A percentile compares a stretch with the other conserved stretches of the same genome.
Evolutionary conservation across 345 rosid genomes (phyloP).

Genomic region (Populus euphratica): DNA sequence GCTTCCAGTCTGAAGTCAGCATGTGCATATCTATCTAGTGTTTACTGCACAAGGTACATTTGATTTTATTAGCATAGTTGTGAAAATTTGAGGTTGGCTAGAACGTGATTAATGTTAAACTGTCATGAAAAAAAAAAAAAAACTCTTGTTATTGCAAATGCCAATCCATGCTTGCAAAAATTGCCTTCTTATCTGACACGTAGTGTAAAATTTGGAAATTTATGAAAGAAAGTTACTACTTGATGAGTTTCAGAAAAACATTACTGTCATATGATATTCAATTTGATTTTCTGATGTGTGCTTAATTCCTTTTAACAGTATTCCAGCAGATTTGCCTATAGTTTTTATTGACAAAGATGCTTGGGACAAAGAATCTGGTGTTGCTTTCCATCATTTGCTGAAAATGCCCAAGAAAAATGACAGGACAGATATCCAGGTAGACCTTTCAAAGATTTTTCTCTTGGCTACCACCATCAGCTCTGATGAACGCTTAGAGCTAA

Average conservation of each 20-base stretch:
- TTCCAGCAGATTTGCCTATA: constrained; percentile 37
- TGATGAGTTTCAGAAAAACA: background rate
- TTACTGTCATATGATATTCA: background rate
- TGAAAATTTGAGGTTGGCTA: background rate
- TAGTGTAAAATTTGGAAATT: background rate
- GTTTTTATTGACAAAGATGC: constrained; percentile 70
- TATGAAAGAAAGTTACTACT: background rate
- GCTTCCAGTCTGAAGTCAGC: constrained; percentile 45
- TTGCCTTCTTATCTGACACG: background rate
- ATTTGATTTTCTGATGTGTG: constrained; percentile 9
- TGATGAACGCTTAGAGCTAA: constrained; percentile 46
- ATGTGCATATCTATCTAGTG: constrained; percentile 34
- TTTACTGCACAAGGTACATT: constrained; percentile 39
- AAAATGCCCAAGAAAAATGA: constrained; percentile 23
- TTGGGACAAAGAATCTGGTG: constrained; percentile 54
- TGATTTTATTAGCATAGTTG: background rate
- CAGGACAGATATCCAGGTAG: constrained; percentile 19
- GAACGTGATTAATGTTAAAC: background rate
- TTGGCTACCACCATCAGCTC: constrained; percentile 44
- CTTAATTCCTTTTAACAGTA: constrained; percentile 33
- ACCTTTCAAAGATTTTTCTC: constrained; percentile 51
- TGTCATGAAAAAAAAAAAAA: background rate
- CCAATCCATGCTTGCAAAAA: background rate
- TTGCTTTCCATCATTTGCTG: constrained; percentile 32
- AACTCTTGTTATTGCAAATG: background rate